phyloP scores from a whole-genome alignment of 768 basidiomycete genomes.

The Pulveroboletus sp. region DNA sequence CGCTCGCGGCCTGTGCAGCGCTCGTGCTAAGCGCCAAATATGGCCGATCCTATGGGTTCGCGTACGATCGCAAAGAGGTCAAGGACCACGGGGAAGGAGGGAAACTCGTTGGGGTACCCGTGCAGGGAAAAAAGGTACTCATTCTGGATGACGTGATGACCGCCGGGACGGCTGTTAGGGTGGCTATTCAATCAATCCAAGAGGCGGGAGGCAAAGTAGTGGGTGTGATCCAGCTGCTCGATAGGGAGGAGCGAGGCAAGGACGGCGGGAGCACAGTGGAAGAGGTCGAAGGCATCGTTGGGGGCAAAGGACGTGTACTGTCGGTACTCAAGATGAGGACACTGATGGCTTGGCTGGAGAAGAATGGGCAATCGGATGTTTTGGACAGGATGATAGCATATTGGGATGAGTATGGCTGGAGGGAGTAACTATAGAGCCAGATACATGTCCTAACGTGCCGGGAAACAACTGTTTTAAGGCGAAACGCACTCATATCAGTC shows the following conservation, averaged over 20 bases:
- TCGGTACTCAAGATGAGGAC: slow-evolving; percentile 85
- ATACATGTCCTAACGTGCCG: neutral
- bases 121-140: slow-evolving; percentile 79
- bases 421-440: slow-evolving; percentile 14
- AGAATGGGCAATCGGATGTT: slow-evolving; percentile 60
- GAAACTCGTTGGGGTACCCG: slow-evolving; percentile 76
- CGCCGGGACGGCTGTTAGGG: slow-evolving; percentile 81
- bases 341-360: slow-evolving; percentile 76
- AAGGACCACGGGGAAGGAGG: slow-evolving; percentile 98
- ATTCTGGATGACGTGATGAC: slow-evolving; percentile 98
- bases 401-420: slow-evolving; percentile 30
- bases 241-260: slow-evolving; percentile 50
- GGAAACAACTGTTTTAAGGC: neutral
- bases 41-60: slow-evolving; percentile 67
- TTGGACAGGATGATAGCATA: slow-evolving; percentile 74
- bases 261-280: slow-evolving; percentile 66
- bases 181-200: slow-evolving; percentile 71
- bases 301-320: slow-evolving; percentile 62
- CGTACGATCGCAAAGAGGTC: slow-evolving; percentile 91
- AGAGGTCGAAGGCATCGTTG: slow-evolving; percentile 73
- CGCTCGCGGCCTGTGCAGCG: slow-evolving; percentile 82
- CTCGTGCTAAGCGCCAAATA: slow-evolving; percentile 68
- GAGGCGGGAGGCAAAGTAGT: slow-evolving; percentile 75
- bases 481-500: neutral
- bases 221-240: slow-evolving; percentile 83